Evolutionary conservation across 306 rosid species (phyloP), one percentile per base, ranked within the genome.

Genomic region (Mimosa pudica): DNA sequence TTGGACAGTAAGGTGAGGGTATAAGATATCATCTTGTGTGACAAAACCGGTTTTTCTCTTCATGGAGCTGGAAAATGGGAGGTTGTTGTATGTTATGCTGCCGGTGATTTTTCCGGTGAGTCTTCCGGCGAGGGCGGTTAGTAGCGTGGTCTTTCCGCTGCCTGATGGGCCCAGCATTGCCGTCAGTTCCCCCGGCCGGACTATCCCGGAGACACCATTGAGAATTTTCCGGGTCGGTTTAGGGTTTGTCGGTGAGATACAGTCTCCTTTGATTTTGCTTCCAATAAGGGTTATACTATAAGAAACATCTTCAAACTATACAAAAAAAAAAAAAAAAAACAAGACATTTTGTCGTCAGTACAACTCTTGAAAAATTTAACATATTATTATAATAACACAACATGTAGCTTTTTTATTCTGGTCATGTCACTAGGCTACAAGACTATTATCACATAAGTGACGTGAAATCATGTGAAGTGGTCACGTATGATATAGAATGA

Each of bases 121-220:
- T 7, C 98, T 88, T 14, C 92, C 93, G 0, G 88, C 95, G 0
- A 93, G 80, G 48, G 98, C 96, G 0, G 93, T 93, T 11, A 93
- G 65, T 3, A 93, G 89, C 0, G 98, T 93, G 36, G 98, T 93
- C 83, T 93, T 93, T 38, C 98, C 98, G 18, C 98, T 91, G 0
- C 98, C 98, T 3, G 98, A 93, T 4, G 98, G 97, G 6, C 98
- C 98, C 79, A 92, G 70, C 97, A 92, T 92, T 87, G 98, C 97
- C 17, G 89, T 80, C 1, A 93, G 74, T 89, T 93, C 97, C 4
- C 98, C 93, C 1, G 98, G 92, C 36, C 78, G 72, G 42, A 90
- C 97, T 12, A 86, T 70, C 5, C 98, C 97, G 9, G 87, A 88
- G 16, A 91, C 90, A 1, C 97, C 93, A 1, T 71, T 79, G 2